A percentile compares a stretch with the other conserved stretches of the same genome.
These are phyloP conservation scores for Aureobasidium sp. DNA, from an alignment of 2,329 filamentous ascomycete genomes.

Conservation along the genomic window DNA sequence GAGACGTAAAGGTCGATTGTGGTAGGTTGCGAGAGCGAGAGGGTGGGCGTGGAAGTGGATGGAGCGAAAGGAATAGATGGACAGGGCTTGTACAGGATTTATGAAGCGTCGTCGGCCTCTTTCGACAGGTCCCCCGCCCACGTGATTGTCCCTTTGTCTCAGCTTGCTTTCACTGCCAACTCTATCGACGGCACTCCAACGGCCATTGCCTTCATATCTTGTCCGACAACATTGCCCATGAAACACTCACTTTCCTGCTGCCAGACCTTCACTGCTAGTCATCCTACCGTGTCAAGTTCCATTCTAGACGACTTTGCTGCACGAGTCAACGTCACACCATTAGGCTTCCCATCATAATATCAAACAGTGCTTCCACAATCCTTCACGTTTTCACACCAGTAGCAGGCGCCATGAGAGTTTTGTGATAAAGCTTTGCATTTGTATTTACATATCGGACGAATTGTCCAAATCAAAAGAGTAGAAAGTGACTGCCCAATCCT, in stretches of 20 bases:
- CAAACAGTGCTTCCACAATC: too few species aligned
- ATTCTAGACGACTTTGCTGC: too few species aligned
- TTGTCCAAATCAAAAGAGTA: neutral
- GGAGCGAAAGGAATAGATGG: neutral
- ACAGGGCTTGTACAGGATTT: conserved; percentile 12
- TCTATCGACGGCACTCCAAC: neutral
- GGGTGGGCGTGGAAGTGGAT: neutral
- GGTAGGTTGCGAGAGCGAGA: neutral
- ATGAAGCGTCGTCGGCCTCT: conserved; percentile 11
- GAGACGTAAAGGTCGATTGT: neutral
- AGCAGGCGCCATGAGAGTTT: too few species aligned
- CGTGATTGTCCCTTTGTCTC: neutral
- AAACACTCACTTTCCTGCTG: too few species aligned
- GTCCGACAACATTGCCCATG: neutral
- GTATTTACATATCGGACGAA: too few species aligned
- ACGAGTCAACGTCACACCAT: too few species aligned
- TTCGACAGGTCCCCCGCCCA: conserved; percentile 8
- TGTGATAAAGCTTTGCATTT: too few species aligned
- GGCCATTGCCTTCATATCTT: neutral
- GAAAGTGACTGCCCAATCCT: neutral
- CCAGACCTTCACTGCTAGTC: too few species aligned
- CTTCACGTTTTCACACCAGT: too few species aligned
- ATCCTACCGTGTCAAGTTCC: too few species aligned
- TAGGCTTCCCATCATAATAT: too few species aligned
- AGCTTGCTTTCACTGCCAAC: neutral